phyloP scores from a whole-genome alignment of 129 eudicot genomes.

The Cynara cardunculus region DNA sequence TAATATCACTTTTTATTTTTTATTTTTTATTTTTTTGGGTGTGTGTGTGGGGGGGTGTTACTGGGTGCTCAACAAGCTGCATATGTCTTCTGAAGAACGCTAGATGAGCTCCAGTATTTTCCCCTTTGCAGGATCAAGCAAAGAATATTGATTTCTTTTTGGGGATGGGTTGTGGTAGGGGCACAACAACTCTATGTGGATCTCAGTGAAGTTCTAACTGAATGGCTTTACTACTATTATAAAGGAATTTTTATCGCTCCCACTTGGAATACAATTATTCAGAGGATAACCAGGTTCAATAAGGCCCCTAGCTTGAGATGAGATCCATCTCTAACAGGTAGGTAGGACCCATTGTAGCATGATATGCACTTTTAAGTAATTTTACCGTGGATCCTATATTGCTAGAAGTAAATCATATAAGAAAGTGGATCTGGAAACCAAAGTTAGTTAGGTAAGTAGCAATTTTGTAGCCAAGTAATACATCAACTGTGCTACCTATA shows the following conservation, averaged over 20 bases:
- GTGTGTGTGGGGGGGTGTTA: no score
- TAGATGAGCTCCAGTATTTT: no score
- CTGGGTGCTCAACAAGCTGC: no score
- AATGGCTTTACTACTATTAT: neutral
- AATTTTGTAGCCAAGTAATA: no score
- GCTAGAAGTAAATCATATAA: neutral
- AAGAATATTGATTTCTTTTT: neutral
- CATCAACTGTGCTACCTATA: neutral
- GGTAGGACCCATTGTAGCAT: neutral
- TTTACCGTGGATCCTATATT: neutral
- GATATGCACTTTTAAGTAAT: neutral
- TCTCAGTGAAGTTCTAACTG: neutral
- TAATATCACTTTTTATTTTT: no score
- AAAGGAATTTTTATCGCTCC: neutral
- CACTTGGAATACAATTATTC: neutral
- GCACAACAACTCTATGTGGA: neutral
- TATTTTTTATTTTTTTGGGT: no score
- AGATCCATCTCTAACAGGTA: neutral
- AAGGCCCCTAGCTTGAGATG: neutral
- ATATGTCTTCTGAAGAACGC: no score
- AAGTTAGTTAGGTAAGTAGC: neutral
- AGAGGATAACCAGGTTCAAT: neutral
- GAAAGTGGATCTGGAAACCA: no score
- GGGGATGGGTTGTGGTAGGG: neutral
- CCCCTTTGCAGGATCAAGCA: no score